Base-by-base conservation (phyloP, 1,139 yeast species). In the Sugiyamaella novakii region DNA sequence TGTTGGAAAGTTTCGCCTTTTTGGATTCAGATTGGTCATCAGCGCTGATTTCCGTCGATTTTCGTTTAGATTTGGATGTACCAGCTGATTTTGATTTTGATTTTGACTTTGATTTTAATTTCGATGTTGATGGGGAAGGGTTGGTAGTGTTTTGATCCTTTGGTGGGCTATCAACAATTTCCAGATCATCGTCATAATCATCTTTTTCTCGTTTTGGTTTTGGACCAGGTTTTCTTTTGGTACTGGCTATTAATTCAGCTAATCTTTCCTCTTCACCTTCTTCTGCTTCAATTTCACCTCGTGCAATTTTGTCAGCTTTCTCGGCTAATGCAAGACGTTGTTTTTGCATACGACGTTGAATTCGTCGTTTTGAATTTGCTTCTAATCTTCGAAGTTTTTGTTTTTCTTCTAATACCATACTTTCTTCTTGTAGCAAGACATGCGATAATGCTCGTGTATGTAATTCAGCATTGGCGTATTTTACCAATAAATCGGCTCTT, bases 361-460 rank as follows among this genome's bases (percentile, higher is more conserved):
- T 37, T 1, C 48, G 36, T 19, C 48, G 42, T 28, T 48, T 40
- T 7, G 41, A 28, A 21, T 39, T 43, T 2, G 48, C 48, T 15
- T 43, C 48, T n/a, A 43, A 34, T 19, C 48, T 39, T 27, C 42
- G 25, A 15, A 33, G 17, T 14, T 34, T 14, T 21, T 40, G 43
- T 22, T 31, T 39, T 17, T 46, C 49, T 28, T 46, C 49, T 10
- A 38, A 8, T 8, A 12, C 14, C 37, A 40, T 15, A n/a, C 30
- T 30, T 19, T 42, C 42, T 29, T 49, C 52, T 7, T 22, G 42
- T 5, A 27, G 19, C 6, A 49, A 40, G 15, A 49, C 47, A 21
- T 49, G 52, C 2, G 47, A 45, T 24, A 49, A 38, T 6, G 52
- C 52, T 11, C 52, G 30, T 17, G 43, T 35, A 18, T 46, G 52